Conservation (phyloP, 345 rosid species). For the Firmiana major region DNA sequence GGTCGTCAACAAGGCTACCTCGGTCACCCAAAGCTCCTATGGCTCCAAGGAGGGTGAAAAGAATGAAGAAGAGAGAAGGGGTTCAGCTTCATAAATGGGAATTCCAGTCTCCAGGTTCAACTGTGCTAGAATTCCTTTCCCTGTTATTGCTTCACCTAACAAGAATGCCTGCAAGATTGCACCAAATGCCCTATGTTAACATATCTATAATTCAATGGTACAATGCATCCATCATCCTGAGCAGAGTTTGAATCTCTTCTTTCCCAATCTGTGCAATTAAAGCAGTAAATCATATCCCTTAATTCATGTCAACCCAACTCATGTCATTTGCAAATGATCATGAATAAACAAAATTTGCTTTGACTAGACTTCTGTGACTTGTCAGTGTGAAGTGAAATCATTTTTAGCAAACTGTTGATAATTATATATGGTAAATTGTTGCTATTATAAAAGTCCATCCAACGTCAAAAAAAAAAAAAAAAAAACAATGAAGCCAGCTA, state of each 20-base stretch:
- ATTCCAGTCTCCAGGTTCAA: constrained; percentile 86
- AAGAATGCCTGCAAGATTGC: constrained; percentile 57
- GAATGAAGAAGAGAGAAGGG: constrained; percentile 88
- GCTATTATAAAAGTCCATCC: background rate
- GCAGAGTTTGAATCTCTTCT: no score
- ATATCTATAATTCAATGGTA: no score
- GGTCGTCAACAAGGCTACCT: constrained; percentile 78
- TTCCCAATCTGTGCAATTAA: background rate
- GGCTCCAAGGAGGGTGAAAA: constrained; percentile 91
- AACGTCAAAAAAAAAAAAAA: background rate
- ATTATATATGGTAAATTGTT: background rate
- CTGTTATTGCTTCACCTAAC: constrained; percentile 83
- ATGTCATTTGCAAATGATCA: no score
- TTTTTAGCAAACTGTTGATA: background rate
- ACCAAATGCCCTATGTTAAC: background rate
- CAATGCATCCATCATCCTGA: no score
- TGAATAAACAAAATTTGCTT: background rate
- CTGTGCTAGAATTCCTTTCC: constrained; percentile 88
- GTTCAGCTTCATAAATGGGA: constrained; percentile 96
- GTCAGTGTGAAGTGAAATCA: background rate
- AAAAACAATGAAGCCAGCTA: background rate
- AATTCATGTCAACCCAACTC: no score
- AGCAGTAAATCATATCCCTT: background rate
- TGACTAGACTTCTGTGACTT: background rate
- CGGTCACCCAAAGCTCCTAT: constrained; percentile 95